Percentiles rank a stretch among this genome's conserved stretches.
Conservation (phyloP, 176 grass and related monocot genomes). For the Oryza longistaminata region DNA sequence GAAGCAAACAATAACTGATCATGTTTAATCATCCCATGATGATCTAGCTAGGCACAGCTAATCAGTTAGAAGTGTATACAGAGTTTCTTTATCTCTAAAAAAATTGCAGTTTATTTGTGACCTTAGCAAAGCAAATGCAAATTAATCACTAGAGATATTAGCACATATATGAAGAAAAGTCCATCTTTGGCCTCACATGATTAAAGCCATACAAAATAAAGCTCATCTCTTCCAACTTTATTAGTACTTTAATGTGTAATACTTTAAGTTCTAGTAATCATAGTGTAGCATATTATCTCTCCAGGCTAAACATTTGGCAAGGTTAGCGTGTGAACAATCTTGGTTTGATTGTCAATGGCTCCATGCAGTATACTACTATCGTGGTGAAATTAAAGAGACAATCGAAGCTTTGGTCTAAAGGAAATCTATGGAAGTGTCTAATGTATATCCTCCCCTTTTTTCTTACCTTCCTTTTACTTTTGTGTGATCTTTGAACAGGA, state of each 20-base stretch:
- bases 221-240: conserved; percentile 28
- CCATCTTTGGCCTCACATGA: conserved; percentile 30
- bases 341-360: conserved; percentile 41
- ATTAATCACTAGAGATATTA: neutral
- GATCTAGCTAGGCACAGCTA: neutral
- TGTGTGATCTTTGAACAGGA: conserved; percentile 40
- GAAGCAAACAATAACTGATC: conserved; percentile 12
- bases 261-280: conserved; percentile 42
- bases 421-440: conserved; percentile 45
- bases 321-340: conserved; percentile 38
- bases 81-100: neutral
- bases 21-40: neutral
- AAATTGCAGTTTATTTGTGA: neutral
- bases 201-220: conserved; percentile 41
- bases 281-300: conserved; percentile 4
- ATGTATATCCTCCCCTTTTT: conserved; percentile 32
- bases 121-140: conserved; percentile 12
- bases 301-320: neutral
- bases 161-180: conserved; percentile 4
- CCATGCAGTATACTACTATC: conserved; percentile 27
- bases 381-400: conserved; percentile 28
- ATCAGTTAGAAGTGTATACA: neutral
- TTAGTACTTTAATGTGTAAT: neutral
- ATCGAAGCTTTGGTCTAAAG: conserved; percentile 37
- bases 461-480: conserved; percentile 23